phyloP scores from a whole-genome alignment of 345 rosid genomes.

The Cardamine chenopodiifolia region DNA sequence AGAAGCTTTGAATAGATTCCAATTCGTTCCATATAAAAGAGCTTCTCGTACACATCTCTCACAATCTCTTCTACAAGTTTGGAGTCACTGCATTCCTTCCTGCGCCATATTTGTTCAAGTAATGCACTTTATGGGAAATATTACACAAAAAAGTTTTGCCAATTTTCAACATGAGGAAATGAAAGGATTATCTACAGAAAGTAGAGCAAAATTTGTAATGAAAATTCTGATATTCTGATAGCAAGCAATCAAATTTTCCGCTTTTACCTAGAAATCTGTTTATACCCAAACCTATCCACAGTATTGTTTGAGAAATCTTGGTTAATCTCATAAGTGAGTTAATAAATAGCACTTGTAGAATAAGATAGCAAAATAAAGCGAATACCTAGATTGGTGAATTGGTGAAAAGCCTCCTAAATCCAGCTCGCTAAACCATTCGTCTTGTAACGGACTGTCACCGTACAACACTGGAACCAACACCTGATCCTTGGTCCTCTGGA shows the following conservation, averaged over 20 bases:
- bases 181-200: too few species aligned
- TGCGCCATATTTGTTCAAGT: neutral
- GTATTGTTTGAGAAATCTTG: neutral
- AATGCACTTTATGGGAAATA: neutral
- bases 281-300: neutral
- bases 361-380: neutral
- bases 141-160: neutral
- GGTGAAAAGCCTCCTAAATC: neutral
- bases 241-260: too few species aligned
- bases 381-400: conserved; percentile 11
- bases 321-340: neutral
- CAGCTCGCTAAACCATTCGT: neutral
- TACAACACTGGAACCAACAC: conserved; percentile 22
- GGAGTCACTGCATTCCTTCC: conserved; percentile 17
- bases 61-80: conserved; percentile 17
- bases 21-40: neutral
- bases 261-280: too few species aligned
- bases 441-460: neutral
- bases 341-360: too few species aligned
- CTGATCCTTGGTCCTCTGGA: neutral
- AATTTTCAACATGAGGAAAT: too few species aligned
- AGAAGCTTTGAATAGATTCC: conserved; percentile 11
- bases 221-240: too few species aligned
- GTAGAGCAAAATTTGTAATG: neutral
- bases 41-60: neutral